Base-by-base conservation (phyloP, 306 rosid species). In the Cucumis hystrix region DNA sequence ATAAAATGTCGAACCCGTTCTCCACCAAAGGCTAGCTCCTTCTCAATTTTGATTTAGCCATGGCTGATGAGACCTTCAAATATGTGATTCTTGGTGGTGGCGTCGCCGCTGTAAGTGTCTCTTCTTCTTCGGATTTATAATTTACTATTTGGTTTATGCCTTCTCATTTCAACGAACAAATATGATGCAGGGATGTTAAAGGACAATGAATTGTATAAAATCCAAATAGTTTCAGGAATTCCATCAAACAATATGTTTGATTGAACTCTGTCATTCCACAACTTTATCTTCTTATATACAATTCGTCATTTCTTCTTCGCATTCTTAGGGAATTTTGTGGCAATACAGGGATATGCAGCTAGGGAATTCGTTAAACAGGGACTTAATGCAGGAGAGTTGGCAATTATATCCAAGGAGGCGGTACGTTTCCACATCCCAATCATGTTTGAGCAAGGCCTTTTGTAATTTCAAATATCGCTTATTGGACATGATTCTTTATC, bases 71-170 rank as follows among this genome's bases (percentile, higher is more conserved):
- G 83, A 75, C 78, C 79, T 95, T 90, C 93, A 95, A 95, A 86
- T 89, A 90, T 80, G 86, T 89, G 59, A 88, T 95, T 80, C 74
- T 89, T 74, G 99, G 97, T 1, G 99, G 99, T 79, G 99, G 99
- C 70, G 99, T 95, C 47, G 45, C 99, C 3, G 97, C 97, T 17
- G 99, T 95, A 83, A 90, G 97, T 83, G 74, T 78, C 55, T 12
- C 14, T 18, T 20, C 75, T 51, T 51, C 18, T 51, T 51, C 56
- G 56, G 5, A 4, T 39, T 47, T 47, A 13, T 3, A 1, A 47
- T 47, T 47, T 47, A 13, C 16, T 13, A 13, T 1, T 47, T 10
- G 10, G 3, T 47, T 47, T 47, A 47, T 11, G 52, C 15, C 5
- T 47, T 47, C 12, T 65, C 49, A 17, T 65, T 65, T 65, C 47